Conservation (phyloP, 176 grass and related monocot species). For the bread wheat (Triticum aestivum) region IWGSC_CS_RefSeq_v2.1 NC_057812.1:723152406-723152905, state of each 20-base stretch:
- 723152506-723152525: neutral
- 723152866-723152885: neutral
- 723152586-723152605: neutral
- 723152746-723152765: neutral
- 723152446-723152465: too few relatives aligned
- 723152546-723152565: neutral
- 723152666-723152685: neutral
- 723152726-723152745: neutral
- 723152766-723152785: neutral
- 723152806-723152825: neutral
- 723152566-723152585: too few relatives aligned
- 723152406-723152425: too few relatives aligned
- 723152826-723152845: neutral
- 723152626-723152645: neutral
- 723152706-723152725: neutral
- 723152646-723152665: neutral
- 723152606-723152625: neutral
- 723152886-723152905: neutral
- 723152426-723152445: too few relatives aligned
- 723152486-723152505: neutral
- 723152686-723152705: neutral
- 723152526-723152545: neutral
- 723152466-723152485: too few relatives aligned
- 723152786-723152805: neutral
- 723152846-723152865: neutral